These are phyloP conservation scores for Penicillium lividum DNA, from an alignment of 495 filamentous ascomycete genomes.

Conservation along the genomic window DNA sequence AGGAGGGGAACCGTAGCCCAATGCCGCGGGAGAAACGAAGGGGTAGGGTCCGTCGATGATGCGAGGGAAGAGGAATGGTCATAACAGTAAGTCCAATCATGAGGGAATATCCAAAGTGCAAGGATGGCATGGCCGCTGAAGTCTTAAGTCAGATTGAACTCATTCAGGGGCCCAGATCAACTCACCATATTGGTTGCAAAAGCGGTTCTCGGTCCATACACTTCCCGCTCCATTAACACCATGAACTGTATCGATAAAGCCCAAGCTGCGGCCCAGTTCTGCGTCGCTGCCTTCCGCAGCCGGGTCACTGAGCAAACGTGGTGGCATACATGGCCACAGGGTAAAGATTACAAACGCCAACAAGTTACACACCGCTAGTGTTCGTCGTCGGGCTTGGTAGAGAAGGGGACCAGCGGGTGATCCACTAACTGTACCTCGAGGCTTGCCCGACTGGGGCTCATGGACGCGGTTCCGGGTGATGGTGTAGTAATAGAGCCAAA, in stretches of 20 bases:
- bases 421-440: slow-evolving; percentile 32
- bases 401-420: slow-evolving; percentile 51
- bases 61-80: slow-evolving; percentile 48
- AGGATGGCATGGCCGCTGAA: slow-evolving; percentile 72
- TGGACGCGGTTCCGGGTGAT: slow-evolving; percentile 49
- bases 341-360: slow-evolving; percentile 78
- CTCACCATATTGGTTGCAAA: slow-evolving; percentile 63
- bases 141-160: slow-evolving; percentile 3
- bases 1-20: slow-evolving; percentile 38
- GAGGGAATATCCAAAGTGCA: slow-evolving; percentile 80
- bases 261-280: slow-evolving; percentile 56
- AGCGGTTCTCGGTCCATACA: slow-evolving; percentile 73
- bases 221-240: slow-evolving; percentile 59
- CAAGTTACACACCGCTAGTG: slow-evolving; percentile 73
- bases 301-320: slow-evolving; percentile 63
- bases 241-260: slow-evolving; percentile 78
- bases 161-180: background rate
- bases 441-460: slow-evolving; percentile 39
- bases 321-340: slow-evolving; percentile 80
- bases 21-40: slow-evolving; percentile 23
- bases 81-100: slow-evolving; percentile 71
- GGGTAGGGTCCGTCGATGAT: slow-evolving; percentile 30
- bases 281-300: slow-evolving; percentile 42
- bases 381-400: slow-evolving; percentile 64
- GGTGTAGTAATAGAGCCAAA: slow-evolving; percentile 68